A percentile compares a stretch with the other conserved stretches of the same genome.
Evolutionary conservation across 2,329 filamentous ascomycete species (phyloP).

Genomic region (Ophiobolus disseminans): DNA sequence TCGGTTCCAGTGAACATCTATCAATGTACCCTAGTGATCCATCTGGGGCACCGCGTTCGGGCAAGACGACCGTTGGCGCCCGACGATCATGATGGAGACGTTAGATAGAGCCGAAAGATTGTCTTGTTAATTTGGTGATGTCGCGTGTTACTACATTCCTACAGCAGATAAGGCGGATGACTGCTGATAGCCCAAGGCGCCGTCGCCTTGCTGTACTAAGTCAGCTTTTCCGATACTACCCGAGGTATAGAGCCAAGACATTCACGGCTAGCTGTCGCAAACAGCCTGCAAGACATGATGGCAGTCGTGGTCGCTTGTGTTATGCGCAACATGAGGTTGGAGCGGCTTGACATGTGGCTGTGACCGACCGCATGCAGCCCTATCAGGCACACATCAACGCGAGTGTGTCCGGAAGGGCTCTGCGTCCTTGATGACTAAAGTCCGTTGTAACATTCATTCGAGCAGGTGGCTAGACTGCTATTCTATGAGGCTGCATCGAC

Average conservation of each 20-base stretch:
- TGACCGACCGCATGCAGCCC: too few relatives aligned
- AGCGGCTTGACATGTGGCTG: too few relatives aligned
- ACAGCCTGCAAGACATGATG: neutral
- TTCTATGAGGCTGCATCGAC: too few relatives aligned
- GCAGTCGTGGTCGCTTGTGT: too few relatives aligned
- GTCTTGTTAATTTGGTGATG: constrained; percentile 25
- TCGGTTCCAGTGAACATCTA: constrained; percentile 5
- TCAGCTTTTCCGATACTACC: constrained; percentile 19
- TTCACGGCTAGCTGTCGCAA: neutral
- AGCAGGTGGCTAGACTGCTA: too few relatives aligned
- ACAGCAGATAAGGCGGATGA: constrained; percentile 21
- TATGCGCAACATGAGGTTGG: too few relatives aligned
- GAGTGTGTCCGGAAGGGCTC: too few relatives aligned
- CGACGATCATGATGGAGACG: constrained; percentile 12
- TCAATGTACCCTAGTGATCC: constrained; percentile 9
- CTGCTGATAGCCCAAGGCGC: constrained; percentile 17
- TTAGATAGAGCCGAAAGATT: constrained; percentile 16
- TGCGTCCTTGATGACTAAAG: too few relatives aligned
- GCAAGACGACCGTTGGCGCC: neutral
- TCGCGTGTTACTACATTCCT: constrained; percentile 15
- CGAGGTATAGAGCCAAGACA: constrained; percentile 3
- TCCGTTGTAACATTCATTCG: too few relatives aligned
- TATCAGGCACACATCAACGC: too few relatives aligned
- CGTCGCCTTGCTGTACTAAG: constrained; percentile 16
- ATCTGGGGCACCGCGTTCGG: constrained; percentile 1